Evolutionary conservation across 2,329 filamentous ascomycete species (phyloP).

Genomic region (Colletotrichum kahawae): DNA sequence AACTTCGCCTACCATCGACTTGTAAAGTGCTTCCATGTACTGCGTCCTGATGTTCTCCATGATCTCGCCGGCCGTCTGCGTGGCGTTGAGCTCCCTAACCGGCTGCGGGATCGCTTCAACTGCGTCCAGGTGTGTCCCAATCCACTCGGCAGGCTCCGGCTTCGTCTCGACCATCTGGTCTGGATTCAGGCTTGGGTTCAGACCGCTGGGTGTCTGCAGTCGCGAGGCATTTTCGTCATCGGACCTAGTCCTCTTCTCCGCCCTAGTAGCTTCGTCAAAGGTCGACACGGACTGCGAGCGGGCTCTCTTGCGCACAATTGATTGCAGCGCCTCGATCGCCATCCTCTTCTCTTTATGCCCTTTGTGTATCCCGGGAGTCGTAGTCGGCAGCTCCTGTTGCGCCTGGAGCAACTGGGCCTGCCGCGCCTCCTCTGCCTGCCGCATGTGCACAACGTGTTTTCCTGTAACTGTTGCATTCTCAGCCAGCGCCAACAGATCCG

Average conservation of each 20-base stretch:
- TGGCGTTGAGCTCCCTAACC: constrained; percentile 25
- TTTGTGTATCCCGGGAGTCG: constrained; percentile 51
- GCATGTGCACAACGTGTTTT: constrained; percentile 32
- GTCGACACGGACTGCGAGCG: constrained; percentile 49
- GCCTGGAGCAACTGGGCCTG: background rate
- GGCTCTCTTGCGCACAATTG: constrained; percentile 58
- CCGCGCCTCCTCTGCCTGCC: constrained; percentile 24
- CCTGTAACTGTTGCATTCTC: constrained; percentile 53
- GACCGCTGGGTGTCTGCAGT: constrained; percentile 78
- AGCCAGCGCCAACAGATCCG: constrained; percentile 61
- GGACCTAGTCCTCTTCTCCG: constrained; percentile 19
- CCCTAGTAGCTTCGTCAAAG: constrained; percentile 29
- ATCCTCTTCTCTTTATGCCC: constrained; percentile 60
- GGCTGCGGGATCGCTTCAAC: constrained; percentile 20
- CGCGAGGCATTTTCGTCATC: constrained; percentile 55
- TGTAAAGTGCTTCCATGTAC: constrained; percentile 66
- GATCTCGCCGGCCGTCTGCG: constrained; percentile 55
- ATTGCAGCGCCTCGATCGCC: constrained; percentile 66
- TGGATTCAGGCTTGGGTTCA: background rate
- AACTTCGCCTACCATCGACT: constrained; percentile 60
- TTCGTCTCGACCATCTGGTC: background rate
- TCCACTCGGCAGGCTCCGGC: background rate
- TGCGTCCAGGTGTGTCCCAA: constrained; percentile 20
- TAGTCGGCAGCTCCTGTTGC: constrained; percentile 30
- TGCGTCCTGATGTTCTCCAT: constrained; percentile 63